phyloP scores from a whole-genome alignment of 2,329 filamentous ascomycete genomes.

The Aspergillus awamori region DNA sequence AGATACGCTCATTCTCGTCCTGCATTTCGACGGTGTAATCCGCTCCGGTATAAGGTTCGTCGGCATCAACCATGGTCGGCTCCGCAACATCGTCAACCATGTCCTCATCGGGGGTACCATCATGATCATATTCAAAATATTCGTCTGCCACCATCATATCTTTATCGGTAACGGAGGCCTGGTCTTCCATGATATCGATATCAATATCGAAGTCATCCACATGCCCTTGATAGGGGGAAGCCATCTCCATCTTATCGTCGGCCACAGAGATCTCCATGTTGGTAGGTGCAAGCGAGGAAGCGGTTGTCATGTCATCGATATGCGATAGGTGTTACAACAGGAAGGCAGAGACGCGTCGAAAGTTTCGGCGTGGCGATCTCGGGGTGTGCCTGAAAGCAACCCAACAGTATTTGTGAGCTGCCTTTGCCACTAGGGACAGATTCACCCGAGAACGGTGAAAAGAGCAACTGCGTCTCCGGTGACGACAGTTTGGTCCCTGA shows the following conservation, averaged over 20 bases:
- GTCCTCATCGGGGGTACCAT: slow-evolving; percentile 47
- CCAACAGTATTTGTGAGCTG: not conserved
- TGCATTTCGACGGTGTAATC: slow-evolving; percentile 36
- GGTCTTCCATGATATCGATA: slow-evolving; percentile 59
- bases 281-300: slow-evolving; percentile 33
- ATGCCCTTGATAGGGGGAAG: slow-evolving; percentile 43
- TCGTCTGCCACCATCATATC: slow-evolving; percentile 47
- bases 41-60: slow-evolving; percentile 32
- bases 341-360: slow-evolving; percentile 20
- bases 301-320: slow-evolving; percentile 38
- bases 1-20: slow-evolving; percentile 32
- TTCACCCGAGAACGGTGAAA: not conserved
- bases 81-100: slow-evolving; percentile 50
- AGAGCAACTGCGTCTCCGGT: not conserved
- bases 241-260: slow-evolving; percentile 51
- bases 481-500: not conserved
- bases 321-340: slow-evolving; percentile 15
- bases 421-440: not conserved
- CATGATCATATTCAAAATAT: slow-evolving; percentile 35
- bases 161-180: slow-evolving; percentile 60
- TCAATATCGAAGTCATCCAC: slow-evolving; percentile 62
- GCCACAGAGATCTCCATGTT: slow-evolving; percentile 42
- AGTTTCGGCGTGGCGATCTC: slow-evolving; percentile 25
- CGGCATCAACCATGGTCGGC: slow-evolving; percentile 42
- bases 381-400: slow-evolving; percentile 7